These are phyloP conservation scores for Poa pratensis DNA, from an alignment of 176 grass and related monocot genomes.

Conservation along the genomic window DNA sequence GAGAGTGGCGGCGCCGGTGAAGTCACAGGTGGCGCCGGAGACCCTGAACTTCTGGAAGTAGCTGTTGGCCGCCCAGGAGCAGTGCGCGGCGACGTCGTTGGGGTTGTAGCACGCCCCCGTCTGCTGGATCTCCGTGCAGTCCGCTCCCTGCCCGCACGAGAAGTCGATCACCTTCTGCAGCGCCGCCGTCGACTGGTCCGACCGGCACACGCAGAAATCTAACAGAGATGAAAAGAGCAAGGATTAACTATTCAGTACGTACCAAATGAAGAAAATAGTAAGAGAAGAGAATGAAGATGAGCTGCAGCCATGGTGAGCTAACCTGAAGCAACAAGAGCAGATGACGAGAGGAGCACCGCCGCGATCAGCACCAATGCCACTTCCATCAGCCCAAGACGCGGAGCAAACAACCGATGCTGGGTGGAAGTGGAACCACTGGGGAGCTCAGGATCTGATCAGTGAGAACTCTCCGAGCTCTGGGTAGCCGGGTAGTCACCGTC, in stretches of 20 bases:
- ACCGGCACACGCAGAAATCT: conserved; percentile 93
- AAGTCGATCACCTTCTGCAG: conserved; percentile 90
- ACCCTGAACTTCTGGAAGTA: conserved; percentile 83
- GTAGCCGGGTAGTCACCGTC: neutral
- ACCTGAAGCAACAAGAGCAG: conserved; percentile 53
- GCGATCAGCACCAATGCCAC: conserved; percentile 34
- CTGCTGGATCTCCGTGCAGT: conserved; percentile 58
- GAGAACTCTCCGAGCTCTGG: conserved; percentile 1
- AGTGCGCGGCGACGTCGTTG: conserved; percentile 65
- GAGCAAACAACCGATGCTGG: neutral
- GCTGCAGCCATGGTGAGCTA: neutral
- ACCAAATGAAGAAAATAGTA: neutral
- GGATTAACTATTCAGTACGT: neutral
- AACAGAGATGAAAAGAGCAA: neutral
- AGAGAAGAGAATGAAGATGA: neutral
- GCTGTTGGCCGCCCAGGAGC: conserved; percentile 88
- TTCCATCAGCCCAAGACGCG: conserved; percentile 29
- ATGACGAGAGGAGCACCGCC: conserved; percentile 40
- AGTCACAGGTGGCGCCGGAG: conserved; percentile 73
- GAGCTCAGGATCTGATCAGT: neutral
- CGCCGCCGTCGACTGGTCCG: conserved; percentile 53
- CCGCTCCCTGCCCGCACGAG: conserved; percentile 83
- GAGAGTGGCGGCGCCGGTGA: conserved; percentile 61
- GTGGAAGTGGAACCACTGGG: neutral
- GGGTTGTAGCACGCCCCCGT: conserved; percentile 78